These are phyloP conservation scores for Cercophora samala DNA, from an alignment of 495 filamentous ascomycete species.

Conservation along the genomic window DNA sequence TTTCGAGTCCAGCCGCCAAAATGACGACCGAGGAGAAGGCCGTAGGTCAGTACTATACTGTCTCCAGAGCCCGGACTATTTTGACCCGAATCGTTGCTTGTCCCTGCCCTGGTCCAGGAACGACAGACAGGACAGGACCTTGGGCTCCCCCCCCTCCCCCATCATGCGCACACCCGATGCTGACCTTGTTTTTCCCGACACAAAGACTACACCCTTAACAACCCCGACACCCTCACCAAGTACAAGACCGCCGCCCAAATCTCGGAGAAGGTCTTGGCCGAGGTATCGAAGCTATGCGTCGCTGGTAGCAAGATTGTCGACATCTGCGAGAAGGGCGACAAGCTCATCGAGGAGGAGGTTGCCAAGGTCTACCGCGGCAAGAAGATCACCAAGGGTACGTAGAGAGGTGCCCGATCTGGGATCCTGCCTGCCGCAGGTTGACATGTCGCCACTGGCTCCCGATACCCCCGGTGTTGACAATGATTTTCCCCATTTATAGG, in stretches of 20 bases:
- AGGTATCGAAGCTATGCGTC: conserved; percentile 74
- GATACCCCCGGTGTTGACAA: conserved; percentile 10
- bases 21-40: conserved; percentile 41
- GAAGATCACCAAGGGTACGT: conserved; percentile 83
- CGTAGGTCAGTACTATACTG: conserved; percentile 44
- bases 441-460: background rate
- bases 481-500: conserved; percentile 44
- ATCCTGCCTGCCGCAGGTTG: background rate
- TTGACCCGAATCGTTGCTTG: background rate
- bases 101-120: background rate
- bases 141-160: no score
- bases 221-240: conserved; percentile 96
- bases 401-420: background rate
- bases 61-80: conserved; percentile 2
- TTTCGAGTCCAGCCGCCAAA: conserved; percentile 19
- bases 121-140: background rate
- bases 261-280: conserved; percentile 88
- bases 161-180: conserved; percentile 6
- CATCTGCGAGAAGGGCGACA: conserved; percentile 92
- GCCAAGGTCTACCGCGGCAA: conserved; percentile 97
- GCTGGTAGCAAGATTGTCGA: conserved; percentile 88
- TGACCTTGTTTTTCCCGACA: conserved; percentile 2
- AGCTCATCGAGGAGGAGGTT: conserved; percentile 88
- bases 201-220: conserved; percentile 88
- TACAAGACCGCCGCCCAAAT: conserved; percentile 95